These are phyloP conservation scores for Pseudevernia furfuracea DNA, from an alignment of 495 filamentous ascomycete genomes.

Conservation along the genomic window DNA sequence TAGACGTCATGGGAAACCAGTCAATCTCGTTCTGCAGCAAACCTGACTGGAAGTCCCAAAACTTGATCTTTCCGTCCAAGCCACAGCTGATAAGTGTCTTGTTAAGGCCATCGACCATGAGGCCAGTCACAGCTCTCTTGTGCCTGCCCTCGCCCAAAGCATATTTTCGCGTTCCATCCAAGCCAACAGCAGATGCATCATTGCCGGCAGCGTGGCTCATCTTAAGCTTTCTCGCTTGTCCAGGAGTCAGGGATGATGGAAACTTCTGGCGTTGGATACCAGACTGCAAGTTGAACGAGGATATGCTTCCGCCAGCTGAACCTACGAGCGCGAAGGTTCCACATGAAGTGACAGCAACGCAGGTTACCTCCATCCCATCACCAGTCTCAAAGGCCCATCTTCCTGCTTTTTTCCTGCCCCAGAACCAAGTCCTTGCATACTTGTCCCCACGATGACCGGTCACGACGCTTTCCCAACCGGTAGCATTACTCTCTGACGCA, in stretches of 20 bases:
- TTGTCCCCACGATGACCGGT: constrained; percentile 87
- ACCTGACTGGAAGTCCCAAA: constrained; percentile 88
- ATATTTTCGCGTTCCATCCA: constrained; percentile 38
- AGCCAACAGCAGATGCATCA: constrained; percentile 30
- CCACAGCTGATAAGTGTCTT: constrained; percentile 74
- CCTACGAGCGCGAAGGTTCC: constrained; percentile 93
- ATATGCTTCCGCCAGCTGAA: constrained; percentile 69
- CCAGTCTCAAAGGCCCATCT: constrained; percentile 86
- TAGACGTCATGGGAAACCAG: constrained; percentile 72
- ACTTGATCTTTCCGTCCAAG: constrained; percentile 91
- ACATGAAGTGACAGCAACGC: constrained; percentile 79
- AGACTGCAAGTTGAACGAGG: constrained; percentile 95
- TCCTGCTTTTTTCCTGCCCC: constrained; percentile 86
- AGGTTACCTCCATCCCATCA: constrained; percentile 75
- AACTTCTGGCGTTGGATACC: constrained; percentile 78
- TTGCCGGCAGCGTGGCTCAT: constrained; percentile 38
- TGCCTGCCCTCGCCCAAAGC: constrained; percentile 53
- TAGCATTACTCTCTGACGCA: constrained; percentile 54
- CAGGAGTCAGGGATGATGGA: constrained; percentile 59
- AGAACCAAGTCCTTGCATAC: constrained; percentile 91
- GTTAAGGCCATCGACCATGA: constrained; percentile 79
- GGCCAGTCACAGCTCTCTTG: constrained; percentile 71
- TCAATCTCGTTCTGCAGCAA: constrained; percentile 71
- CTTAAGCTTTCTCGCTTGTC: constrained; percentile 56
- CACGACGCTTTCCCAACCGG: constrained; percentile 93